Evolutionary conservation across 805 yeast species (phyloP).

Genomic region (Zygoascus ofunaensis): DNA sequence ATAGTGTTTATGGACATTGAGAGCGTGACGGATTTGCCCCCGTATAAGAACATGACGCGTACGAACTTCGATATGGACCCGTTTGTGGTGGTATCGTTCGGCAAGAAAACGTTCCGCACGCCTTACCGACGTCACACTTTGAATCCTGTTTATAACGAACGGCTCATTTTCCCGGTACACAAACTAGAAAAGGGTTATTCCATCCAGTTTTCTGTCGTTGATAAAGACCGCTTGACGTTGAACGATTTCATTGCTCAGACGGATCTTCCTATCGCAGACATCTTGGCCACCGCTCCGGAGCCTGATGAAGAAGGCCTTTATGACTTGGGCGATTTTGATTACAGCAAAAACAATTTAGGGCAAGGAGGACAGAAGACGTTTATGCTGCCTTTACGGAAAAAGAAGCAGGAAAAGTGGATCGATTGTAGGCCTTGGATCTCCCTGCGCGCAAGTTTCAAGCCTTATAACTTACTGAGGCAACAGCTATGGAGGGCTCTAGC

Average conservation of each 20-base stretch:
- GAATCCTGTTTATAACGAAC: constrained; percentile 74
- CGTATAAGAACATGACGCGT: constrained; percentile 57
- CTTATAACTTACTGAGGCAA: constrained; percentile 54
- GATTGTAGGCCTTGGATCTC: constrained; percentile 46
- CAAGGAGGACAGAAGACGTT: constrained; percentile 13
- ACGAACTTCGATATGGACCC: constrained; percentile 94
- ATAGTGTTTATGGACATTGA: constrained; percentile 69
- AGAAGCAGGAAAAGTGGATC: constrained; percentile 20
- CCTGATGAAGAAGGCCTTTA: constrained; percentile 32
- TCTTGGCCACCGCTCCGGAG: constrained; percentile 29
- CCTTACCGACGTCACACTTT: constrained; percentile 75
- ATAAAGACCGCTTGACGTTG: constrained; percentile 72
- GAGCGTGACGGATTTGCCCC: constrained; percentile 71
- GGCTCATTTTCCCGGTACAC: constrained; percentile 67
- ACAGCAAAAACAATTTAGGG: constrained; percentile 8
- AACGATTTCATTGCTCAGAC: constrained; percentile 76
- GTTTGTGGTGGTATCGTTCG: constrained; percentile 84
- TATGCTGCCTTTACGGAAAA: constrained; percentile 32
- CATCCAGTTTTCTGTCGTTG: constrained; percentile 65
- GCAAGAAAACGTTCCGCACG: constrained; percentile 78
- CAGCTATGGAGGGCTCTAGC: constrained; percentile 63
- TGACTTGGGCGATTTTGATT: constrained; percentile 13
- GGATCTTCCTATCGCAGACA: constrained; percentile 44
- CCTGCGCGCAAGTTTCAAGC: constrained; percentile 54
- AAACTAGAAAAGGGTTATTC: constrained; percentile 57